Base-by-base conservation (phyloP, 1,139 yeast species). In the Suhomyces anneliseae region DNA sequence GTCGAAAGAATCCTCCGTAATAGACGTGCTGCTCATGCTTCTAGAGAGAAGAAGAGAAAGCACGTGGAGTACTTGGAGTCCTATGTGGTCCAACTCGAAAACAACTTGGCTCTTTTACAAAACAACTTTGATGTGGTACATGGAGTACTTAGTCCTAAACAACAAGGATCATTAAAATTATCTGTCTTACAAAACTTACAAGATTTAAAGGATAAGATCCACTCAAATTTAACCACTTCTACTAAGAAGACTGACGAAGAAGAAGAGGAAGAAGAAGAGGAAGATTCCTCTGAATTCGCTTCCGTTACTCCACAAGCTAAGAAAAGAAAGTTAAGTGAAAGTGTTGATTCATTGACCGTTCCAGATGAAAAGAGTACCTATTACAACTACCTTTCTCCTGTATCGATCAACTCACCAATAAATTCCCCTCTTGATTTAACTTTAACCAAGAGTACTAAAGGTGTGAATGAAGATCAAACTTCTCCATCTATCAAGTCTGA, bases 1-100 rank as follows among this genome's bases (percentile, higher is more conserved):
- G 83, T 92, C 45, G 98, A 93, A 70, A 77, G 99, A 49, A 90
- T 93, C 47, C 76, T 93, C 64, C 81, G 99, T 64, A 93, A 93
- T 68, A 82, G 99, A 61, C 87, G 93, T 64, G 98, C 99, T 26
- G 99, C 99, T 40, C 98, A 93, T 65, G 96, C 96, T 42, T 88
- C 96, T 32, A 82, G 99, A 55, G 99, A 93, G 65, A 92, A 92
- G 82, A 93, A 93, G 80, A 82, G 98, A 63, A 83, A 85, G 64
- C 96, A 92, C 65, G 87, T 93, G 51, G 96, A 90, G 66, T 84
- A 83, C 55, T 77, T 93, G 57, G 98, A 93, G 70, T 67, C 75
- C 32, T 82, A 82, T 55, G 85, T 82, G 36, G 62, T 70, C 38
- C 70, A 72, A 44, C 66, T 83, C 57, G 85, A 81, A 55, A 57